These are phyloP conservation scores for Hypoxylon cercidicola DNA, from an alignment of 495 filamentous ascomycete genomes.

Conservation along the genomic window DNA sequence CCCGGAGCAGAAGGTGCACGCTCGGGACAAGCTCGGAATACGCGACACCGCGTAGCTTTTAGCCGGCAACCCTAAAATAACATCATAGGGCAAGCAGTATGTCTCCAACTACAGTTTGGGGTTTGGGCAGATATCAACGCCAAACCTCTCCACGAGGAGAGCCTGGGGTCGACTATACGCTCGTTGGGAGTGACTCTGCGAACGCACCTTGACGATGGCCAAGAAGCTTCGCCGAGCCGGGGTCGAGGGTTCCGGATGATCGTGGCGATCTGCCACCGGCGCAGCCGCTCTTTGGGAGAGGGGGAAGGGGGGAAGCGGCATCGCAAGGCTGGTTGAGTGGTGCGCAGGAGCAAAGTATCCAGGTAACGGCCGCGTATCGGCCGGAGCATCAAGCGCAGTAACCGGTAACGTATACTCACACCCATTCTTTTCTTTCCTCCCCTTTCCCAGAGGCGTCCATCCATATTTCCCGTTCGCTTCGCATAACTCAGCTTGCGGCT, in stretches of 20 bases:
- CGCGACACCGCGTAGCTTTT: background rate
- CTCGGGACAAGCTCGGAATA: slow-evolving; percentile 1
- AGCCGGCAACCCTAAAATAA: background rate
- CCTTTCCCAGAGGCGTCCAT: too few species aligned
- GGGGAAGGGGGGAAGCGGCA: too few species aligned
- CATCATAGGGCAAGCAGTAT: background rate
- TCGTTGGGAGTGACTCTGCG: background rate
- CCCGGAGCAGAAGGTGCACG: background rate
- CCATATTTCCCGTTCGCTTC: too few species aligned
- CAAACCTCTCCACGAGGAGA: background rate
- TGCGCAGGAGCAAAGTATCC: too few species aligned
- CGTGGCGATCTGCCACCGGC: background rate
- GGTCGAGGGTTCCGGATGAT: background rate
- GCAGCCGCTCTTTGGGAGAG: background rate
- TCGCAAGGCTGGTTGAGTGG: too few species aligned
- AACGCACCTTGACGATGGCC: background rate
- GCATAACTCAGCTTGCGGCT: too few species aligned
- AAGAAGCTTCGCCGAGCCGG: background rate
- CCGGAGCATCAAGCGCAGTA: too few species aligned
- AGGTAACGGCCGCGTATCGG: too few species aligned
- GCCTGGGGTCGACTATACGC: background rate
- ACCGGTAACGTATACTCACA: too few species aligned
- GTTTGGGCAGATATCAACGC: background rate
- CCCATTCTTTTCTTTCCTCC: too few species aligned
- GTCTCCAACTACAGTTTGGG: background rate